phyloP scores from a whole-genome alignment of 1,284 basidiomycete genomes.

The Peniophora sp. region DNA sequence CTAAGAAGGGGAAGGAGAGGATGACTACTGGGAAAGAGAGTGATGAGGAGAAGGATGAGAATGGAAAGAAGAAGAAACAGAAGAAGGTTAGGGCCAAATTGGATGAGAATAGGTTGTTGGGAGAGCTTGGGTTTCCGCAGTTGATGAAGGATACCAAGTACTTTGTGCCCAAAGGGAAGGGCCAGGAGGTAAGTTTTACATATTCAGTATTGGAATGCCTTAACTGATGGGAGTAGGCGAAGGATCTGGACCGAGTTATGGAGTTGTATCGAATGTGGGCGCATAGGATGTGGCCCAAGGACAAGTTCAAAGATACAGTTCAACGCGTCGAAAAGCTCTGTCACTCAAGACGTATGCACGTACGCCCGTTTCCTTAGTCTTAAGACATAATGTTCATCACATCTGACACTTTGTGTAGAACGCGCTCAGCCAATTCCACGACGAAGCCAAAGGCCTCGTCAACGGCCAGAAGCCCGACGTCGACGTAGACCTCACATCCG shows the following conservation, averaged over 20 bases:
- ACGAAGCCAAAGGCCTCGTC: conserved; percentile 54
- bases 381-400: conserved; percentile 3
- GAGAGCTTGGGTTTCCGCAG: conserved; percentile 67
- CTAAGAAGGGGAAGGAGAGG: conserved; percentile 5
- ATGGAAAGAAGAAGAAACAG: conserved; percentile 32
- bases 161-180: conserved; percentile 80
- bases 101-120: conserved; percentile 67
- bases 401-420: conserved; percentile 33
- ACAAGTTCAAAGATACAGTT: conserved; percentile 78
- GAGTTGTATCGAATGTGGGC: conserved; percentile 89
- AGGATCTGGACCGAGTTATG: conserved; percentile 73
- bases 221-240: conserved; percentile 34
- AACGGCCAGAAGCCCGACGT: conserved; percentile 25
- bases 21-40: conserved; percentile 14
- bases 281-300: conserved; percentile 84
- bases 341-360: conserved; percentile 77
- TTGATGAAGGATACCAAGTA: conserved; percentile 67
- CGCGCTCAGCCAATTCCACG: conserved; percentile 64
- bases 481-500: conserved; percentile 22
- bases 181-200: conserved; percentile 64
- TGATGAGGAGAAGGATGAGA: conserved; percentile 22
- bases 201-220: not conserved
- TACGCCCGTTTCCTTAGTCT: conserved; percentile 26
- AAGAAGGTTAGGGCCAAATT: conserved; percentile 51
- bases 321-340: conserved; percentile 79